phyloP scores from a whole-genome alignment of 2,329 filamentous ascomycete genomes.

The Trichoderma gracile region DNA sequence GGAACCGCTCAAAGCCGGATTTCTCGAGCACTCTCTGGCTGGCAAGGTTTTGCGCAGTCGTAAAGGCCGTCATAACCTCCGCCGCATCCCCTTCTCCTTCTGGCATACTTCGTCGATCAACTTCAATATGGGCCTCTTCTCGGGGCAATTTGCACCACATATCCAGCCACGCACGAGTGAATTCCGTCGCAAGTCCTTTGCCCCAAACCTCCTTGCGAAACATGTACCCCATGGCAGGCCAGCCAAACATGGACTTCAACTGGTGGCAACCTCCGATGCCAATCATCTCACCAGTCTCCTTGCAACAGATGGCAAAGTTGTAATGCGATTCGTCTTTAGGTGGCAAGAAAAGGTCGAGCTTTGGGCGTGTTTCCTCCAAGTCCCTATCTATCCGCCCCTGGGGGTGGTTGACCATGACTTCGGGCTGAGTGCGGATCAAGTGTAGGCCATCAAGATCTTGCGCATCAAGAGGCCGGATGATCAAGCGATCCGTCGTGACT shows the following conservation, averaged over 20 bases:
- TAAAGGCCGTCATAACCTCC: neutral
- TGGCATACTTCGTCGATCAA: constrained; percentile 39
- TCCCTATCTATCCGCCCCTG: constrained; percentile 1
- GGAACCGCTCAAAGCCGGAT: constrained; percentile 53
- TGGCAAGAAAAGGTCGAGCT: neutral
- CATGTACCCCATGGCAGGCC: constrained; percentile 61
- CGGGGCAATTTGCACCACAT: constrained; percentile 52
- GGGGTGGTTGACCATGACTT: constrained; percentile 3
- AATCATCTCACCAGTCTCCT: constrained; percentile 10
- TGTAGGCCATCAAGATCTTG: constrained; percentile 1
- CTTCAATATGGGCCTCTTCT: constrained; percentile 43
- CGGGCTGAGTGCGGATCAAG: constrained; percentile 3
- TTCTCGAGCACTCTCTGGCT: constrained; percentile 60
- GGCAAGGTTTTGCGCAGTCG: constrained; percentile 46
- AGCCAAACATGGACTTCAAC: constrained; percentile 41
- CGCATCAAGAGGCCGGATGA: neutral
- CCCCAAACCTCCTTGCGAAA: constrained; percentile 54
- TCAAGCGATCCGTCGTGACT: constrained; percentile 1
- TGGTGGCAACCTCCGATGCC: constrained; percentile 8
- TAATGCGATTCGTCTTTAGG: neutral
- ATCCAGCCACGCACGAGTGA: constrained; percentile 48
- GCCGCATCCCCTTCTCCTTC: neutral
- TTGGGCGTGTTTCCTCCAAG: neutral
- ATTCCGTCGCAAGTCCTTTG: constrained; percentile 57
- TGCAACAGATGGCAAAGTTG: constrained; percentile 5